phyloP scores from a whole-genome alignment of 129 eudicot genomes.

The Scalesia atractyloides region DNA sequence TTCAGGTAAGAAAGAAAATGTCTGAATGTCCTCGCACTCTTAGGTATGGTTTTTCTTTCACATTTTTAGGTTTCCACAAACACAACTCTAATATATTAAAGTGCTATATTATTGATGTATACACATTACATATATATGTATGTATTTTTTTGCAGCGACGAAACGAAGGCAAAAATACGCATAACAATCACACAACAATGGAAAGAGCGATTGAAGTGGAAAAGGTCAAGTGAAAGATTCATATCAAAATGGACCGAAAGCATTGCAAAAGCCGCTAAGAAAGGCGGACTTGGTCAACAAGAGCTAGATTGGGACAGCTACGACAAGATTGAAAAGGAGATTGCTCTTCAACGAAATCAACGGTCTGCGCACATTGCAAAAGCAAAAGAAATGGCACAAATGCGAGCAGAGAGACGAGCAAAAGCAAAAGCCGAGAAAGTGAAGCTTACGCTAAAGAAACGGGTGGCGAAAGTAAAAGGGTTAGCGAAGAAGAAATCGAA shows the following conservation, averaged over 20 bases:
- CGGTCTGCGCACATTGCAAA: constrained; percentile 59
- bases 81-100: constrained; percentile 1
- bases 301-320: constrained; percentile 89
- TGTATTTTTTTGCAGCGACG: constrained; percentile 46
- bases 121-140: not conserved
- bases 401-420: constrained; percentile 56
- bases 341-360: constrained; percentile 46
- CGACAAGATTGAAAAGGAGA: constrained; percentile 57
- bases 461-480: constrained; percentile 47
- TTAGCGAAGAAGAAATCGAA: constrained; percentile 44
- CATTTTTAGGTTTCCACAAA: constrained; percentile 8
- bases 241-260: constrained; percentile 65
- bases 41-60: constrained; percentile 49
- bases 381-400: constrained; percentile 56
- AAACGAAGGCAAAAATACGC: constrained; percentile 67
- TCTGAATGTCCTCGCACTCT: constrained; percentile 73
- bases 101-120: constrained; percentile 1
- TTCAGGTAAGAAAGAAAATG: constrained; percentile 82
- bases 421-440: constrained; percentile 52
- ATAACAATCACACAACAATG: constrained; percentile 60
- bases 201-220: constrained; percentile 66
- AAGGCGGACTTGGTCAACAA: constrained; percentile 63
- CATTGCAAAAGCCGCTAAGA: constrained; percentile 80
- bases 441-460: constrained; percentile 46
- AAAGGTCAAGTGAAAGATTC: constrained; percentile 57